Evolutionary conservation across 345 rosid genomes (phyloP), one percentile per base, ranked within the genome.

Genomic region (Citrus glauca): DNA sequence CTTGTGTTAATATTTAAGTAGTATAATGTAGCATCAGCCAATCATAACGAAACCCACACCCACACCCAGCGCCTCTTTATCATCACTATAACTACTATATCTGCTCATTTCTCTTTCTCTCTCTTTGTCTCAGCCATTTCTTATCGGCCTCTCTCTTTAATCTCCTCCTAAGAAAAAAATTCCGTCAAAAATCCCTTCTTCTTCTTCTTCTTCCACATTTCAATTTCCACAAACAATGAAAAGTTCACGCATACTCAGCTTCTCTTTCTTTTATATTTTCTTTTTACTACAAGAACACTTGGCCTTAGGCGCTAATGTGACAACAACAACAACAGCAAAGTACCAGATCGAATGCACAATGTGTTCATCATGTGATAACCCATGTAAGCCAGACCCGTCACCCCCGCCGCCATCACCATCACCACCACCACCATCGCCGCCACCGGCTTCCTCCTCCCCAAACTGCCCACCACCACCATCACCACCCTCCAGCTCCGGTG

Each of bases 301-400:
- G 13, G 38, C 82, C 71, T 61, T 74, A 16, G 27, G 56, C 14
- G 4, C 10, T 37, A 20, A 4, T 40, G 78, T 59, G 77, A 80
- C 74, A 16, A 83, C 85, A 40, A 19, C 11, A 30, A 56, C 81
- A 10, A n/a, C 50, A 35, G 37, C 81, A 2, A 89, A 85, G 64
- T 83, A 88, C 84, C 88, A 88, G 84, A 84, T 84, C 80, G 91
- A 92, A 62, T 96, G 98, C 86, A 91, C 97, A 80, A 89, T 92
- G 98, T 95, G 99, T 88, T 48, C 96, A 11, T 80, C 91, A 6
- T 93, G 99, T 27, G 90, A 90, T 40, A 89, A 86, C 81, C 97
- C 95, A 10, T 89, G 91, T 75, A 84, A 78, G 55, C 87, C 79
- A 69, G 76, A 14, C 8, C 87, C 88, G 9, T 66, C 90, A 0